These are phyloP conservation scores for Adansonia digitata DNA, from an alignment of 345 rosid species.

Conservation along the genomic window DNA sequence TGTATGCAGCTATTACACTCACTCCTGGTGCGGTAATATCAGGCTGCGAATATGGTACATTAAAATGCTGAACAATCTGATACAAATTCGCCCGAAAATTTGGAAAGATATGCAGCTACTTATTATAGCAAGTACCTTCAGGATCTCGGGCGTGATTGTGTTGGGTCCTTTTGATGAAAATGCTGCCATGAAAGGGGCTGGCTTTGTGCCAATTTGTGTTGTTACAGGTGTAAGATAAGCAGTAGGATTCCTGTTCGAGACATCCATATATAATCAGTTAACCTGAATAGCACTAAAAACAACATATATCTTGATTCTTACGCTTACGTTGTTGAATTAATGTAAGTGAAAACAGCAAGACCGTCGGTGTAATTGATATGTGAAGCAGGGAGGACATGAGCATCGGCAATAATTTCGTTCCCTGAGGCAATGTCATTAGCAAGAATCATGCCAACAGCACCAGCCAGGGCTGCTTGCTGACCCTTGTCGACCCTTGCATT, in stretches of 20 bases:
- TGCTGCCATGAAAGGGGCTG: constrained; percentile 69
- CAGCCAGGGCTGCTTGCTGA: constrained; percentile 47
- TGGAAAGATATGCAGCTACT: neutral
- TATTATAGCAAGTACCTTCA: constrained; percentile 36
- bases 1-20: constrained; percentile 66
- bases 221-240: constrained; percentile 45
- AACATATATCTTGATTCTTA: neutral
- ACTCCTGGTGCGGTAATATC: constrained; percentile 90
- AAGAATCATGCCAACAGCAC: constrained; percentile 81
- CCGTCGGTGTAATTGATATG: constrained; percentile 54
- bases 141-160: constrained; percentile 48
- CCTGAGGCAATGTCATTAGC: constrained; percentile 39
- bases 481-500: constrained; percentile 58
- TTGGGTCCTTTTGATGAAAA: constrained; percentile 85
- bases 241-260: constrained; percentile 39
- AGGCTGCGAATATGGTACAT: constrained; percentile 36
- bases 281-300: no score
- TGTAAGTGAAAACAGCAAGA: constrained; percentile 37
- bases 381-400: constrained; percentile 71
- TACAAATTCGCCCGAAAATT: neutral
- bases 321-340: constrained; percentile 48
- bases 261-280: no score
- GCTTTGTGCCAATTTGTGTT: constrained; percentile 37
- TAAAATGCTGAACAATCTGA: neutral
- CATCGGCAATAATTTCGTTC: constrained; percentile 45